Conservation (phyloP, 2,329 filamentous ascomycete species). For the Aaosphaeria arxii region DNA sequence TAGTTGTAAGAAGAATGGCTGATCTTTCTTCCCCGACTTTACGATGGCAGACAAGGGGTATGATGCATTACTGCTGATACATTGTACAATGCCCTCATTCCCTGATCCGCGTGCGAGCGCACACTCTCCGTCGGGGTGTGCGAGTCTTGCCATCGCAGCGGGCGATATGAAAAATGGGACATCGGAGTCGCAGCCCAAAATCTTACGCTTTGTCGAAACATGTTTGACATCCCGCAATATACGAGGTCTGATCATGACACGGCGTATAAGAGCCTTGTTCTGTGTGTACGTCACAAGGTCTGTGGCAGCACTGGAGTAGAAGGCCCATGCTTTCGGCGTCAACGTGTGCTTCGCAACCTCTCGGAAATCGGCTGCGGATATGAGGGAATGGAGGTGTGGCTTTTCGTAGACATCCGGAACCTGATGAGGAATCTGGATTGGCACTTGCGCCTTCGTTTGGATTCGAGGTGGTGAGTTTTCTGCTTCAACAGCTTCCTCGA, state of each 20-base stretch:
- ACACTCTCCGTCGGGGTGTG: constrained; percentile 21
- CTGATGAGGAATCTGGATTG: neutral
- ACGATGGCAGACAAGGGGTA: constrained; percentile 14
- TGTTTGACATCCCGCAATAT: constrained; percentile 39
- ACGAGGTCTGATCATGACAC: constrained; percentile 42
- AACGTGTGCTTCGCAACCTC: constrained; percentile 32
- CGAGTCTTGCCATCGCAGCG: constrained; percentile 19
- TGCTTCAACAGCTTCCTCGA: constrained; percentile 2
- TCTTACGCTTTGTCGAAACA: constrained; percentile 31
- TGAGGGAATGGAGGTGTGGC: constrained; percentile 35
- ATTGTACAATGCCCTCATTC: constrained; percentile 16
- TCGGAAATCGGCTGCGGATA: constrained; percentile 43
- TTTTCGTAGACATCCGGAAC: constrained; percentile 13
- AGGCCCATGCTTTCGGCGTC: constrained; percentile 39
- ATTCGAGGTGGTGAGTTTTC: neutral
- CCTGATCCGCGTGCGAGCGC: constrained; percentile 16
- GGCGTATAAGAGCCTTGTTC: constrained; percentile 41
- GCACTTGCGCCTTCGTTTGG: neutral
- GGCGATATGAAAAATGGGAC: constrained; percentile 27
- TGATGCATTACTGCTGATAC: constrained; percentile 20
- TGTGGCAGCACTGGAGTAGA: constrained; percentile 49
- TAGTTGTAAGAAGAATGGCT: constrained; percentile 13
- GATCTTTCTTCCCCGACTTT: neutral
- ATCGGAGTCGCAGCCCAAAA: constrained; percentile 28
- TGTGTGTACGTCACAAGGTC: constrained; percentile 44